phyloP scores from a whole-genome alignment of 306 rosid genomes.

The Casuarina equisetifolia region DNA sequence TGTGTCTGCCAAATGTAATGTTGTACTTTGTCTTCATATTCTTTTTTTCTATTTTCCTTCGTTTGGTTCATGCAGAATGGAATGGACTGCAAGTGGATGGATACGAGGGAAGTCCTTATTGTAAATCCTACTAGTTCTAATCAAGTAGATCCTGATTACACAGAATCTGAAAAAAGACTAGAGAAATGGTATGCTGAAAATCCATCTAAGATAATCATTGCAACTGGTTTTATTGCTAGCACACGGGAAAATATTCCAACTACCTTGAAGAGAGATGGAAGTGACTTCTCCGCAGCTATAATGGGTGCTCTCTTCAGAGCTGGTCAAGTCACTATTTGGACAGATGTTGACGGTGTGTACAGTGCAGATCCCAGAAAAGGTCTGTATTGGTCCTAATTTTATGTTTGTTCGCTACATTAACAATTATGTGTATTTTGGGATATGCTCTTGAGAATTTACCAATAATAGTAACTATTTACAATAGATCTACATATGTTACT shows the following conservation, averaged over 20 bases:
- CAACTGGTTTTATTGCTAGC: conserved; percentile 98
- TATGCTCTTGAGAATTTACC: not conserved
- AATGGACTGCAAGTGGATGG: conserved; percentile 92
- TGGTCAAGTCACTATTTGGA: conserved; percentile 92
- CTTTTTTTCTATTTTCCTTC: not conserved
- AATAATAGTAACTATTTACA: not conserved
- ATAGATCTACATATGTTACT: not conserved
- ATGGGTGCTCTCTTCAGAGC: conserved; percentile 85
- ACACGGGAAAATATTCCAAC: conserved; percentile 86
- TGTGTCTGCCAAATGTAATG: conserved; percentile 1
- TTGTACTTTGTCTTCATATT: conserved; percentile 3
- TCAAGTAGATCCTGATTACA: conserved; percentile 95
- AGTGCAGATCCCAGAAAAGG: conserved; percentile 99
- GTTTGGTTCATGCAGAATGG: conserved; percentile 58
- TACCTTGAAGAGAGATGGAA: conserved; percentile 98
- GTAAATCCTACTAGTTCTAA: conserved; percentile 81
- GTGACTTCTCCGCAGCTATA: conserved; percentile 98
- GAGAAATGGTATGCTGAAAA: conserved; percentile 70
- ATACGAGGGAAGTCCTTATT: conserved; percentile 93
- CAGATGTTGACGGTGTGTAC: conserved; percentile 96
- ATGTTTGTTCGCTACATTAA: not conserved
- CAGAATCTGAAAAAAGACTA: conserved; percentile 69
- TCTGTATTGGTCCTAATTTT: conserved; percentile 35
- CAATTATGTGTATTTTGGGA: not conserved
- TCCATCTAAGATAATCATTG: conserved; percentile 69